Evolutionary conservation across 163 green algal species (phyloP).

Genomic region (Smithsoniella earleae): DNA sequence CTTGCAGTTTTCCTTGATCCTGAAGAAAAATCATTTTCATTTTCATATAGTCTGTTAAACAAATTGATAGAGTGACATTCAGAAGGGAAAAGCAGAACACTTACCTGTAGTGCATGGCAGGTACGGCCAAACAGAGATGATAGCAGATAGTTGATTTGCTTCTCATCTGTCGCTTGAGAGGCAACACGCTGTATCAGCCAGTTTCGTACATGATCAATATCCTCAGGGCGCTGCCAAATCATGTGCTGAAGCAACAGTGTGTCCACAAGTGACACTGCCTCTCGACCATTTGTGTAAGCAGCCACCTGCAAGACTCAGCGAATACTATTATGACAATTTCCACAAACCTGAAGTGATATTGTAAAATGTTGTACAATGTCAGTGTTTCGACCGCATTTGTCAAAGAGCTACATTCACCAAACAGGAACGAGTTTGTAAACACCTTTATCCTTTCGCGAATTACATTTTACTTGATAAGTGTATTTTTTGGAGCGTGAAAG

Average conservation of each 20-base stretch:
- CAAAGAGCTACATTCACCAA: too few relatives aligned
- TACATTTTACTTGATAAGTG: too few relatives aligned
- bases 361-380: too few relatives aligned
- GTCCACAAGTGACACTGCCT: slow-evolving; percentile 59
- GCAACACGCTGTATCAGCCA: slow-evolving; percentile 60
- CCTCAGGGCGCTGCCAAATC: slow-evolving; percentile 67
- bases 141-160: slow-evolving; percentile 59
- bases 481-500: too few relatives aligned
- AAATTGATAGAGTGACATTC: too few relatives aligned
- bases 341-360: too few relatives aligned
- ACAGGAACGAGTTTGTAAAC: too few relatives aligned
- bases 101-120: slow-evolving; percentile 45
- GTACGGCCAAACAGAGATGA: slow-evolving; percentile 58
- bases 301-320: slow-evolving; percentile 74
- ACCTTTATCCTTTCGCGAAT: too few relatives aligned
- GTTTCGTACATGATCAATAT: slow-evolving; percentile 59
- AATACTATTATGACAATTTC: too few relatives aligned
- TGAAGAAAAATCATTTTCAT: neutral
- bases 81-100: too few relatives aligned
- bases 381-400: too few relatives aligned
- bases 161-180: neutral
- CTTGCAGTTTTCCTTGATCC: neutral
- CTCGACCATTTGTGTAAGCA: slow-evolving; percentile 70
- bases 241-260: slow-evolving; percentile 79
- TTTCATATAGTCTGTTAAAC: too few relatives aligned